These are phyloP conservation scores for Hortaea werneckii DNA, from an alignment of 2,329 filamentous ascomycete genomes.

Conservation along the genomic window DNA sequence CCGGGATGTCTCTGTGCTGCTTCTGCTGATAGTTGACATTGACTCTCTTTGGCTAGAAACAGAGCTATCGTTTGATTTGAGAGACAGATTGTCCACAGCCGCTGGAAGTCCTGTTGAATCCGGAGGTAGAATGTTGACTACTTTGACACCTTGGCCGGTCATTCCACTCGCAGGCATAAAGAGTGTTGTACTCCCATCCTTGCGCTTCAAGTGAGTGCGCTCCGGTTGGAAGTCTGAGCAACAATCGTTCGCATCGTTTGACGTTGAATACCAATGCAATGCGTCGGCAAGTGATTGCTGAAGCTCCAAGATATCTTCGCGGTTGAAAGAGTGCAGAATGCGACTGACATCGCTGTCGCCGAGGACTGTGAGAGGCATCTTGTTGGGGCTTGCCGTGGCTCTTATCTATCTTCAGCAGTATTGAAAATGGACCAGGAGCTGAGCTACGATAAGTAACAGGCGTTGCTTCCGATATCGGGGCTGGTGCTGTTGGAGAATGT, in stretches of 20 bases:
- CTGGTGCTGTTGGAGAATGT: too few relatives aligned
- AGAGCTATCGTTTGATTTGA: constrained; percentile 19
- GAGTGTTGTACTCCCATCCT: constrained; percentile 52
- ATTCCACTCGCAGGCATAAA: constrained; percentile 58
- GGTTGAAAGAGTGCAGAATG: constrained; percentile 45
- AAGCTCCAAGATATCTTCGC: constrained; percentile 47
- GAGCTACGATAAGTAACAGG: too few relatives aligned
- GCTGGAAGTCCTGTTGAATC: constrained; percentile 16
- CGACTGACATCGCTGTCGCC: constrained; percentile 45
- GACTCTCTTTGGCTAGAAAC: constrained; percentile 19
- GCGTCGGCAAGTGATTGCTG: constrained; percentile 50
- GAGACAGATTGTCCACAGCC: constrained; percentile 15
- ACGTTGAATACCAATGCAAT: constrained; percentile 55
- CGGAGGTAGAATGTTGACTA: constrained; percentile 45
- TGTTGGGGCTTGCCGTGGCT: background rate
- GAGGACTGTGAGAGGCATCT: constrained; percentile 52
- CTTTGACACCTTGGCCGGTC: constrained; percentile 53
- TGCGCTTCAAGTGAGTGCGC: constrained; percentile 49
- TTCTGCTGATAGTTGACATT: constrained; percentile 12
- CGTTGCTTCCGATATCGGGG: too few relatives aligned
- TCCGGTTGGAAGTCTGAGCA: constrained; percentile 52
- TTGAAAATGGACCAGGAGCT: too few relatives aligned
- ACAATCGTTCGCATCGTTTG: constrained; percentile 46
- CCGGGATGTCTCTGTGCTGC: constrained; percentile 9
- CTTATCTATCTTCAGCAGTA: too few relatives aligned